Base-by-base conservation (phyloP, 2,329 filamentous ascomycete genomes). In the Fusarium abutilonis region DNA sequence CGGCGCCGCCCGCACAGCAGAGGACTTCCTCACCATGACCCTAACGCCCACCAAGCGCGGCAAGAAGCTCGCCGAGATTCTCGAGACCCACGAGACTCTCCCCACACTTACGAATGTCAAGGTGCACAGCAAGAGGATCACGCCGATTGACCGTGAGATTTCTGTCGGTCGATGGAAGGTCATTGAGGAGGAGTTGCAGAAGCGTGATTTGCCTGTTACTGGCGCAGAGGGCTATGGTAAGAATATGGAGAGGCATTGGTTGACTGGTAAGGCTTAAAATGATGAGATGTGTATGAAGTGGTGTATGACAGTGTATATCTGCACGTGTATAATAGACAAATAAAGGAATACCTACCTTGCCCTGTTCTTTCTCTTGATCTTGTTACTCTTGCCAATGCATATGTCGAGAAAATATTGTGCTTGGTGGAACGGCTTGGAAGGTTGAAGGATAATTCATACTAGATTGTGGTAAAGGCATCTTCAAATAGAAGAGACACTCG, bases 91-190 rank as follows among this genome's bases (percentile, higher is more conserved):
- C 43, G 75, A 80, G 39, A 72, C 80, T 15, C 77, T 91, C 29
- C 45, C 63, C 14, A 67, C 74, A 2, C 77, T 91, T 47, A 79
- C 85, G 60, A 97, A 97, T 72, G 88, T 97, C 39, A 83, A 82
- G 66, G 78, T 97, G 19, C 84, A 85, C 66, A 74, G 77, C 23
- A 83, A 83, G 64, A 87, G 88, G 69, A 79, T 91, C 57, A 93
- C 87, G 8, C 84, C 86, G 9, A 86, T 90, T 31, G 85, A 94
- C 74, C 87, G 86, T 74, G 90, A 94, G 76, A 86, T 84, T 68
- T 82, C 85, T 44, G 74, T 91, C 38, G 92, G 92, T 26, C 82
- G 91, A 70, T 91, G 89, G 86, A 95, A 95, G 85, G 75, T 93
- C 45, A 91, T 94, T 70, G 84, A 90, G 74, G 79, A 87, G 70